phyloP scores from a whole-genome alignment of 257 asterid species.

The Plantago major region DNA sequence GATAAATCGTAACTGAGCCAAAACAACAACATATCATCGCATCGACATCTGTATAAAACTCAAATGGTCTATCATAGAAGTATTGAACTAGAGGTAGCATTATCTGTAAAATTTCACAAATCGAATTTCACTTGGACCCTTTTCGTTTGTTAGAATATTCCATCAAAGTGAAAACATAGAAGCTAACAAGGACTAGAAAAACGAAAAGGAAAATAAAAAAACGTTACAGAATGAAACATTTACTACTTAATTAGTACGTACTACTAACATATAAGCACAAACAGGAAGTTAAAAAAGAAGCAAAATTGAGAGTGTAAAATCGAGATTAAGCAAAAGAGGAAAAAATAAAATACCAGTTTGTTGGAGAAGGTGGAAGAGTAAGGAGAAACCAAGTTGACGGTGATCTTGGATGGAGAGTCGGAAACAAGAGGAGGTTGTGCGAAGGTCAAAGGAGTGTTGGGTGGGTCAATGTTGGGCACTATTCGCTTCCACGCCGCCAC shows the following conservation, averaged over 20 bases:
- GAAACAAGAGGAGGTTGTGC: conserved; percentile 40
- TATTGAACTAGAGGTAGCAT: too few relatives aligned
- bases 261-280: not conserved
- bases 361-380: conserved; percentile 33
- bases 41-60: too few relatives aligned
- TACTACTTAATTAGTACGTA: too few relatives aligned
- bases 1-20: too few relatives aligned
- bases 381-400: conserved; percentile 40
- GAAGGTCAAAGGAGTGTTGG: conserved; percentile 53
- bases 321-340: not conserved
- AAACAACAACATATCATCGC: too few relatives aligned
- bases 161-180: not conserved
- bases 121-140: too few relatives aligned
- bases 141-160: too few relatives aligned
- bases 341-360: conserved; percentile 35
- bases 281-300: not conserved
- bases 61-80: too few relatives aligned
- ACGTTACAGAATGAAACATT: too few relatives aligned
- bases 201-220: not conserved
- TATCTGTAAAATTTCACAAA: too few relatives aligned
- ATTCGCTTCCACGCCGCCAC: conserved; percentile 43
- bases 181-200: too few relatives aligned
- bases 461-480: conserved; percentile 46
- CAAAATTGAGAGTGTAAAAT: not conserved
- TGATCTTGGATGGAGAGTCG: conserved; percentile 37